Evolutionary conservation across 2,329 filamentous ascomycete genomes (phyloP), one percentile per base, ranked within the genome.

Genomic region (Phyllosticta citribraziliensis): DNA sequence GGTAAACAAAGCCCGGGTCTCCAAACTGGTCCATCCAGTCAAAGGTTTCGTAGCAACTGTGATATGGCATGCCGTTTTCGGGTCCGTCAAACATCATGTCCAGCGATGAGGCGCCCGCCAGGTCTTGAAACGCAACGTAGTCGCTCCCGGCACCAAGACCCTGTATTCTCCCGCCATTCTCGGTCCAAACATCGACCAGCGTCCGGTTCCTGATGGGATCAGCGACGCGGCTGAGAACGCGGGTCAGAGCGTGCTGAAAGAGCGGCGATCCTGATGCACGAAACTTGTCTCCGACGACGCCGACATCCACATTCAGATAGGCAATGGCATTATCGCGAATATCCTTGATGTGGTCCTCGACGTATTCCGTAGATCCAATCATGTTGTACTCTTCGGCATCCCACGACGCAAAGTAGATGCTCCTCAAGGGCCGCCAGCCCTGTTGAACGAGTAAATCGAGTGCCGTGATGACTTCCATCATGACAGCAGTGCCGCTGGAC

Each of bases 401-500:
- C 94, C 94, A 99, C 35, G 90, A 96, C 70, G 92, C 91, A 73
- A 99, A 97, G 72, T 96, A 89, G 65, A 99, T 96, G 3, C 91
- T 95, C n/a, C 94, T 87, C 17, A 96, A 79, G 1, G 94, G 94
- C 25, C 89, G 83, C 94, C 94, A 99, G 58, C 92, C 93, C 62
- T 85, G 83, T 17, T 80, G 75, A 22, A 86, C 80, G 17, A 97
- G 82, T 65, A 90, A 85, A 51, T 91, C 91, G 68, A 99, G 89
- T 56, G 96, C 85, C 53, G 88, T 86, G 22, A 89, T 86, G 62
- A 97, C 81, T 76, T 99, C 94, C 59, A 97, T 82, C 81, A 99
- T 88, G 51, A 97, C 82, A 5, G 93, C 93, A 0, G 91, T 96
- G 27, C 93, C 94, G 60, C 89, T 89, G 65, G 30, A 19, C 11